Evolutionary conservation across 2,329 filamentous ascomycete species (phyloP).

Genomic region (Microdochium bolleyi): DNA sequence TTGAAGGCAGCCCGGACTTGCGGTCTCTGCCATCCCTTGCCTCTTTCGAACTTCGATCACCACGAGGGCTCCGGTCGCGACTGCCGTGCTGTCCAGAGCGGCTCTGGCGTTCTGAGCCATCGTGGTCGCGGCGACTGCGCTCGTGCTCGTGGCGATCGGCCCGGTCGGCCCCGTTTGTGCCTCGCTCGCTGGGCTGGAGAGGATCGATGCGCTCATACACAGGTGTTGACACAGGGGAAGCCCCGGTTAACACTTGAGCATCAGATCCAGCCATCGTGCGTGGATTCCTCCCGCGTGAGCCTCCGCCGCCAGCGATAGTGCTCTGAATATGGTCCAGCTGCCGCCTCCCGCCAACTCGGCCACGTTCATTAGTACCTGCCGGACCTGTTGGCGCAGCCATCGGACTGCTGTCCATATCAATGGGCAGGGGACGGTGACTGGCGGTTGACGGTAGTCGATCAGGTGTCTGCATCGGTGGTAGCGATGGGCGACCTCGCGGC

Average conservation of each 20-base stretch:
- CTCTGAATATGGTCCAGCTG: conserved; percentile 54
- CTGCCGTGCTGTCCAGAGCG: conserved; percentile 37
- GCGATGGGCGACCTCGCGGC: conserved; percentile 14
- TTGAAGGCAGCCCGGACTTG: conserved; percentile 14
- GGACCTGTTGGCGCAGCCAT: conserved; percentile 24
- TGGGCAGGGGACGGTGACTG: conserved; percentile 11
- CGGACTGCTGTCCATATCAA: conserved; percentile 14
- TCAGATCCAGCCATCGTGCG: conserved; percentile 44
- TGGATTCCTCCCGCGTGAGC: conserved; percentile 24
- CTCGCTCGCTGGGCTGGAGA: conserved; percentile 25
- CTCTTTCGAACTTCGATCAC: conserved; percentile 32
- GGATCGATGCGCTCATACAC: conserved; percentile 39
- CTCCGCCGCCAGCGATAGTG: conserved; percentile 38
- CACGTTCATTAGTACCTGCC: conserved; percentile 21
- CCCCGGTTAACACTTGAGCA: conserved; percentile 47
- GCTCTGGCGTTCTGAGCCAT: conserved; percentile 31
- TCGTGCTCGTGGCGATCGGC: conserved; percentile 24
- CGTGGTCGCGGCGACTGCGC: conserved; percentile 29
- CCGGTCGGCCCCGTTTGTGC: conserved; percentile 20
- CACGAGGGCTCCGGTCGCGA: conserved; percentile 37
- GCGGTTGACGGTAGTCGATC: conserved; percentile 16
- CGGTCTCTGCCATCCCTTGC: conserved; percentile 18
- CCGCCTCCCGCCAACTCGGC: conserved; percentile 33
- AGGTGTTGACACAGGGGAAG: conserved; percentile 41
- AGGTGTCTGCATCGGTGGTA: conserved; percentile 21